A percentile compares a stretch with the other conserved stretches of the same genome.
Evolutionary conservation across 306 rosid species (phyloP).

Genomic region (Rubus parviflorus): DNA sequence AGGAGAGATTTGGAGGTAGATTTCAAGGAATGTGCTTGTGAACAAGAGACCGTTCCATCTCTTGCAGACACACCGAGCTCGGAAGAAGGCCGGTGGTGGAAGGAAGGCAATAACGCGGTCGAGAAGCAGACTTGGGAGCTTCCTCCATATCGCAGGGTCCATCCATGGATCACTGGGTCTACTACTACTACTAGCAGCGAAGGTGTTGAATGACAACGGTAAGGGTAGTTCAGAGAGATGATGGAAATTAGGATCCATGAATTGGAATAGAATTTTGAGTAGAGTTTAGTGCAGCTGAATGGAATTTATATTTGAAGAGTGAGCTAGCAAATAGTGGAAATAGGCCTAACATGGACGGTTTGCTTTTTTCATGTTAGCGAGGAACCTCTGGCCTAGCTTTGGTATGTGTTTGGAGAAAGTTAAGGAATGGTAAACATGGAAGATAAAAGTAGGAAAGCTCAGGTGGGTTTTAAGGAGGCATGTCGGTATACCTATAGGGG

Average conservation of each 20-base stretch:
- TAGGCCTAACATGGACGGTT: background rate
- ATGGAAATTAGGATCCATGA: slow-evolving; percentile 61
- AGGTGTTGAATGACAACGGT: slow-evolving; percentile 55
- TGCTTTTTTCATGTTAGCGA: slow-evolving; percentile 23
- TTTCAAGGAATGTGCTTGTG: slow-evolving; percentile 57
- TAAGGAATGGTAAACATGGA: slow-evolving; percentile 20
- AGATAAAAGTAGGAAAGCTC: slow-evolving; percentile 7
- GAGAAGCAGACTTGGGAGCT: slow-evolving; percentile 66
- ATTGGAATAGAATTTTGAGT: background rate
- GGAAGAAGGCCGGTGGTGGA: slow-evolving; percentile 89
- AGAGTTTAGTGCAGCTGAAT: background rate
- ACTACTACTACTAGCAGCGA: slow-evolving; percentile 27
- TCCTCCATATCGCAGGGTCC: slow-evolving; percentile 85
- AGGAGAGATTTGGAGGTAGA: slow-evolving; percentile 61
- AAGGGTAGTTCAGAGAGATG: slow-evolving; percentile 36
- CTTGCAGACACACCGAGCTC: slow-evolving; percentile 83
- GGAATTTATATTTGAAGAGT: background rate
- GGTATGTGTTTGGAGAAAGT: slow-evolving; percentile 16
- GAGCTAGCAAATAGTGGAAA: background rate
- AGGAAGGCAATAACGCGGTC: slow-evolving; percentile 77
- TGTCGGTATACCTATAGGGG: background rate
- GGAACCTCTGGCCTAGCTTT: background rate
- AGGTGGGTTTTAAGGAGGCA: slow-evolving; percentile 18
- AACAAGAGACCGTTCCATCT: slow-evolving; percentile 81
- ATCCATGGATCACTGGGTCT: slow-evolving; percentile 40